Base-by-base conservation (phyloP, 2,329 filamentous ascomycete species). In the Balansia obtecta region DNA sequence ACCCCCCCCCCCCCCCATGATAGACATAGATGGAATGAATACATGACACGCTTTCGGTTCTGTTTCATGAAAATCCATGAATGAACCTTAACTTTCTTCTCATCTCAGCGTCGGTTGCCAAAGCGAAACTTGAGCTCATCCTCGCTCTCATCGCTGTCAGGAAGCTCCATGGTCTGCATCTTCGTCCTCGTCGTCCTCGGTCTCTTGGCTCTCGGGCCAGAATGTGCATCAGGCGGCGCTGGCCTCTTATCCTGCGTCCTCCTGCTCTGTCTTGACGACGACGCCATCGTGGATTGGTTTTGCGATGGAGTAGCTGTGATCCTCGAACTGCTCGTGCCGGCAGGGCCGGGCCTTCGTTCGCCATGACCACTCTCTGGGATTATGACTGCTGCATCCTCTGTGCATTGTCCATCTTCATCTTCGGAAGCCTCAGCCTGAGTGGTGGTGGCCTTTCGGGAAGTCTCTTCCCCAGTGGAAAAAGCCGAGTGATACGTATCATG, bases 71-170 rank as follows among this genome's bases (percentile, higher is more conserved):
- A 20, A 4, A n/a, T n/a, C 45, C n/a, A 20, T 8, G 4, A 4
- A 20, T 8, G 4, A 10, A 7, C n/a, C 16, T 6, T 32, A 10
- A 7, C 46, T 15, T 20, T 8, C 30, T 41, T 12, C 16, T 27
- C 8, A 30, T n/a, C 15, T 43, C 60, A 74, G 58, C 68, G 68
- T 58, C 76, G 68, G 60, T 71, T 73, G 32, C 75, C 71, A 59
- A 80, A 81, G 49, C 70, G 69, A 58, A 81, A 81, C 55, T 73
- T 72, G 47, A 78, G 67, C 57, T 74, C 76, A 52, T 80, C 77
- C 43, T 80, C 77, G 53, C 74, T 78, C 34, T 79, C 68, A 12
- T 71, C 73, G 43, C 66, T 69, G 51, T 70, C 68, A 4, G 58
- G 58, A 38, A 65, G 57, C 46, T 64, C 64, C 1, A 64, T 54